Conservation (phyloP, 2,329 filamentous ascomycete genomes). For the Periconia sp. region DNA sequence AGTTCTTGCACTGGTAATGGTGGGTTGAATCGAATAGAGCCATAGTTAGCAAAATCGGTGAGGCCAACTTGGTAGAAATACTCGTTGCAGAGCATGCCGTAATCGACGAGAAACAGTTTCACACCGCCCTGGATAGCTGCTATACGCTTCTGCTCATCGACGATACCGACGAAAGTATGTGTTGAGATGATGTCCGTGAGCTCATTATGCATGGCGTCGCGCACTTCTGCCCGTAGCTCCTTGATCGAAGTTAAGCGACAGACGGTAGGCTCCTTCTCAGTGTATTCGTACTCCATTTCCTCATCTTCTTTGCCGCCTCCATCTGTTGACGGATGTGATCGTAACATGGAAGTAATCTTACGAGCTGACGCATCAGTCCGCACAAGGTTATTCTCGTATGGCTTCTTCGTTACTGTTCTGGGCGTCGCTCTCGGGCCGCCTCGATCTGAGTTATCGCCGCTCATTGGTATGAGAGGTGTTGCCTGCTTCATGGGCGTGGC, state of each 20-base stretch:
- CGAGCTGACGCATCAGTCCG: constrained; percentile 86
- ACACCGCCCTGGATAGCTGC: constrained; percentile 94
- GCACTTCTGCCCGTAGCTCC: constrained; percentile 79
- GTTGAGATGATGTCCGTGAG: constrained; percentile 86
- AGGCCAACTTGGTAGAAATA: constrained; percentile 96
- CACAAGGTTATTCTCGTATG: constrained; percentile 86
- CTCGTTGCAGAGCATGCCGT: constrained; percentile 82
- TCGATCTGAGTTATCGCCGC: constrained; percentile 28
- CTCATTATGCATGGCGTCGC: constrained; percentile 80
- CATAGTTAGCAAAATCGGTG: constrained; percentile 96
- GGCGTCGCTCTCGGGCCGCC: constrained; percentile 38
- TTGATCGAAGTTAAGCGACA: constrained; percentile 86
- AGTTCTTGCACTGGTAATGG: constrained; percentile 74
- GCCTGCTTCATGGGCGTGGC: constrained; percentile 48
- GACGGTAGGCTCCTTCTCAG: constrained; percentile 70
- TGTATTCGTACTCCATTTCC: constrained; percentile 72
- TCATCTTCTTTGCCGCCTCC: constrained; percentile 47
- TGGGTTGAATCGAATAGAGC: constrained; percentile 78
- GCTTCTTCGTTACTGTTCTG: constrained; percentile 43
- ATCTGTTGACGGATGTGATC: constrained; percentile 55
- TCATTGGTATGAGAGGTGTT: constrained; percentile 23
- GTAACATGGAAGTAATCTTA: constrained; percentile 97
- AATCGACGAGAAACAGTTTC: constrained; percentile 91
- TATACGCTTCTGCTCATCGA: constrained; percentile 84
- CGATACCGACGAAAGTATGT: constrained; percentile 91